A percentile compares a stretch with the other conserved stretches of the same genome.
These are phyloP conservation scores for Auricularia sp. DNA, from an alignment of 768 basidiomycete species.

Conservation along the genomic window DNA sequence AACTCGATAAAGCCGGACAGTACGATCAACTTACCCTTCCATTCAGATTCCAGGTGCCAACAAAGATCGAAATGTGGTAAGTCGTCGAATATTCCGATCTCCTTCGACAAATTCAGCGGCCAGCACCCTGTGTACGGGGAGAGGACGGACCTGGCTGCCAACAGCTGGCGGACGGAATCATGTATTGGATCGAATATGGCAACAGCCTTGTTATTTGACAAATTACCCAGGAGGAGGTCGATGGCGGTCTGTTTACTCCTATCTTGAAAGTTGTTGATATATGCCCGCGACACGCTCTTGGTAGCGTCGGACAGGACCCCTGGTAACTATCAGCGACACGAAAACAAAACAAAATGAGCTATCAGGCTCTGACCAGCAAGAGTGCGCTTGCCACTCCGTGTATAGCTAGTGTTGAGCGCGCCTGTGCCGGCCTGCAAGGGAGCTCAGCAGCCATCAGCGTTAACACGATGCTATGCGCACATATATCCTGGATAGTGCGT, in stretches of 20 bases:
- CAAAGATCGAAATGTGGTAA: slow-evolving; percentile 62
- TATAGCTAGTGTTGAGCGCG: slow-evolving; percentile 90
- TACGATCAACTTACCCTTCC: slow-evolving; percentile 49
- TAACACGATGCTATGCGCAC: slow-evolving; percentile 26
- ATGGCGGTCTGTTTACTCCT: slow-evolving; percentile 89
- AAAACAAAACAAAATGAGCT: not conserved
- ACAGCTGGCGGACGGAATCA: slow-evolving; percentile 64
- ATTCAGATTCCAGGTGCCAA: slow-evolving; percentile 95
- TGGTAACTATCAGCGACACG: slow-evolving; percentile 16
- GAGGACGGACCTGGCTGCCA: slow-evolving; percentile 52
- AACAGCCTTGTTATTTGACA: slow-evolving; percentile 78
- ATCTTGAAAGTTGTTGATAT: slow-evolving; percentile 97
- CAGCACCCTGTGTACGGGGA: not conserved
- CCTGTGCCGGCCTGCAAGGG: slow-evolving; percentile 23
- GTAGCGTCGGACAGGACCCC: slow-evolving; percentile 93
- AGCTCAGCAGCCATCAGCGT: not conserved
- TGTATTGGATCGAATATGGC: slow-evolving; percentile 91
- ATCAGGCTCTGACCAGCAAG: slow-evolving; percentile 34
- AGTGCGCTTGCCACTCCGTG: slow-evolving; percentile 88
- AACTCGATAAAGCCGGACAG: not conserved
- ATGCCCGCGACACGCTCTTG: slow-evolving; percentile 90
- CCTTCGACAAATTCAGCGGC: slow-evolving; percentile 27
- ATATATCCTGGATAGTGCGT: slow-evolving; percentile 86
- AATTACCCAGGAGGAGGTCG: slow-evolving; percentile 95
- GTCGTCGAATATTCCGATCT: slow-evolving; percentile 75